phyloP scores from a whole-genome alignment of 139 green algal genomes.

The Nannochloris sp. region DNA sequence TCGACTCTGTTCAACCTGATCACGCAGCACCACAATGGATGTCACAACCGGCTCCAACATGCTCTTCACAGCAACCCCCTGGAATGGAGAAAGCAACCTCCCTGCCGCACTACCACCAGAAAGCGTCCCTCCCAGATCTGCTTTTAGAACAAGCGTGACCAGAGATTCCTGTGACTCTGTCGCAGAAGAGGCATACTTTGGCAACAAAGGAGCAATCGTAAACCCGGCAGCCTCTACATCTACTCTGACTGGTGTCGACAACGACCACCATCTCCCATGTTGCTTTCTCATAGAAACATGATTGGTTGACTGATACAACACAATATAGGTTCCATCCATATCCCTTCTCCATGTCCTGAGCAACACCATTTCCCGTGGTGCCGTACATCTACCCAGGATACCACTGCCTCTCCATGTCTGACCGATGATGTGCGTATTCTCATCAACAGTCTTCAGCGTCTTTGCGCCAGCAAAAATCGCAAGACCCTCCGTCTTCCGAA shows the following conservation, averaged over 20 bases:
- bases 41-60: constrained; percentile 36
- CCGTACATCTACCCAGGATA: background rate
- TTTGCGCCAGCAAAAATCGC: constrained; percentile 19
- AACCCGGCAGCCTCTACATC: constrained; percentile 37
- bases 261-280: constrained; percentile 9
- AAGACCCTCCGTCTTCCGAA: constrained; percentile 17
- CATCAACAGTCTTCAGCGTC: constrained; percentile 18
- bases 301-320: constrained; percentile 34
- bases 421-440: constrained; percentile 21
- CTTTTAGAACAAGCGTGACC: constrained; percentile 45
- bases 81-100: constrained; percentile 2
- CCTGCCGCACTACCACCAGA: background rate
- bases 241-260: constrained; percentile 22
- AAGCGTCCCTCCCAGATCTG: constrained; percentile 38
- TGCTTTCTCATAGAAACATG: background rate
- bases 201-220: constrained; percentile 41
- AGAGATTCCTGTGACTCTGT: constrained; percentile 31
- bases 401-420: constrained; percentile 10
- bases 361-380: constrained; percentile 29
- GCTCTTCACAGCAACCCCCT: background rate
- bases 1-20: constrained; percentile 34
- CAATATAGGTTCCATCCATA: constrained; percentile 42
- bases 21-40: constrained; percentile 28
- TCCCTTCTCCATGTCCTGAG: constrained; percentile 41
- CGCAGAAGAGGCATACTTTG: constrained; percentile 17